Evolutionary conservation across 176 grass and related monocot species (phyloP).

Genomic region (Stipa capillata): DNA sequence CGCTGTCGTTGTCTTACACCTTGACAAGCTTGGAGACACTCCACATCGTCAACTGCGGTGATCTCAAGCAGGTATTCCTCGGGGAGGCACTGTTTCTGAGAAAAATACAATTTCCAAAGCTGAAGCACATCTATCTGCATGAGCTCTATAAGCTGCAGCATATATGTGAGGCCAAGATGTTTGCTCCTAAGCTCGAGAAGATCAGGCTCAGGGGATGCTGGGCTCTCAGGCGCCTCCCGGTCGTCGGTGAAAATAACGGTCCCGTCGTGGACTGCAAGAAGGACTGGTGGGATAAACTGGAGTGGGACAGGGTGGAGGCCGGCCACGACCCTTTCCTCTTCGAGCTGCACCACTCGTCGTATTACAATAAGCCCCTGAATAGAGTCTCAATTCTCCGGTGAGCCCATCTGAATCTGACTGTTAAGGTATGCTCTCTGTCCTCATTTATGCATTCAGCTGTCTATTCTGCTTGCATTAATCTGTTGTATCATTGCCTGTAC

Average conservation of each 20-base stretch:
- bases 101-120: neutral
- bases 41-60: neutral
- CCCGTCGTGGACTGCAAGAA: neutral
- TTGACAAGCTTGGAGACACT: neutral
- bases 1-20: rapidly evolving
- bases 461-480: too few relatives aligned
- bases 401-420: rapidly evolving
- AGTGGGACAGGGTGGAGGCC: neutral
- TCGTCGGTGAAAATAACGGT: rapidly evolving
- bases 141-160: neutral
- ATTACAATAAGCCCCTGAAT: neutral
- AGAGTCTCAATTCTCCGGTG: neutral
- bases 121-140: neutral
- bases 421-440: neutral
- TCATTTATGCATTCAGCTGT: too few relatives aligned
- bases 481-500: neutral
- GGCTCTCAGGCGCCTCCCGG: neutral
- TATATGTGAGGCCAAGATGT: too few relatives aligned
- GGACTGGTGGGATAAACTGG: neutral
- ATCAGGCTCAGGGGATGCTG: neutral
- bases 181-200: neutral
- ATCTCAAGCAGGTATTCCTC: neutral
- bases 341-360: rapidly evolving
- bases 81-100: neutral
- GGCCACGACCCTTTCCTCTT: neutral